A percentile compares a stretch with the other conserved stretches of the same genome.
These are phyloP conservation scores for Solanum pennellii DNA, from an alignment of 257 asterid genomes.

Conservation along the genomic window DNA sequence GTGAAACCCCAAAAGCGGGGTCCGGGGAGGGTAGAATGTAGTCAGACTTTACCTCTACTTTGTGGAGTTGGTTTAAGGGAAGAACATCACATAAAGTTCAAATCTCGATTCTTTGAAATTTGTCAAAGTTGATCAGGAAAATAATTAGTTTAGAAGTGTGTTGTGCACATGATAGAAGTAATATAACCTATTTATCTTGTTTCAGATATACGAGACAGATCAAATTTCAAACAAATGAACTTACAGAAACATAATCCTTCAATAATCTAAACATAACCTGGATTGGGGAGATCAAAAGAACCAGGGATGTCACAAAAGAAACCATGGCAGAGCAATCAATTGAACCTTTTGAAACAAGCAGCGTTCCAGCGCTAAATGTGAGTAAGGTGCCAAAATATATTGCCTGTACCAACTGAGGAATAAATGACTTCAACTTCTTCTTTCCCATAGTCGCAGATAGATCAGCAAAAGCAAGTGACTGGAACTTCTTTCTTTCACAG, in stretches of 20 bases:
- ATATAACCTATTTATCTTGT: background rate
- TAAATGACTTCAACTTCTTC: slow-evolving; percentile 76
- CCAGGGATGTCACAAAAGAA: slow-evolving; percentile 70
- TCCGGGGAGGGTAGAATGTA: background rate
- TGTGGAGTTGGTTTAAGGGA: background rate
- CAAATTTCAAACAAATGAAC: background rate
- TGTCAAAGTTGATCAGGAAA: background rate
- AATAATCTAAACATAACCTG: slow-evolving; percentile 37
- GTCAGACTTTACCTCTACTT: background rate
- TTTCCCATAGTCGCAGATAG: slow-evolving; percentile 46
- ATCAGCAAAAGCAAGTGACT: slow-evolving; percentile 61
- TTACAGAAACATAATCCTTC: background rate
- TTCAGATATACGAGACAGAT: background rate
- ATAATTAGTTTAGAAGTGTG: background rate
- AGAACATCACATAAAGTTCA: background rate
- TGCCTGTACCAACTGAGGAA: slow-evolving; percentile 71
- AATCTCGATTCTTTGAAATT: background rate
- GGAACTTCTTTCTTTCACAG: slow-evolving; percentile 59
- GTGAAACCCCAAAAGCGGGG: background rate
- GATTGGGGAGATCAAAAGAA: slow-evolving; percentile 75
- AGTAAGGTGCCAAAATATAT: slow-evolving; percentile 54
- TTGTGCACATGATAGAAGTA: background rate
- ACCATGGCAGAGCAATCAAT: slow-evolving; percentile 39
- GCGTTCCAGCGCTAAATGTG: slow-evolving; percentile 42
- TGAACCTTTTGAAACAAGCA: slow-evolving; percentile 51